A percentile compares a stretch with the other conserved stretches of the same genome.
These are phyloP conservation scores for Alectoria sarmentosa DNA, from an alignment of 495 filamentous ascomycete species.

Conservation along the genomic window DNA sequence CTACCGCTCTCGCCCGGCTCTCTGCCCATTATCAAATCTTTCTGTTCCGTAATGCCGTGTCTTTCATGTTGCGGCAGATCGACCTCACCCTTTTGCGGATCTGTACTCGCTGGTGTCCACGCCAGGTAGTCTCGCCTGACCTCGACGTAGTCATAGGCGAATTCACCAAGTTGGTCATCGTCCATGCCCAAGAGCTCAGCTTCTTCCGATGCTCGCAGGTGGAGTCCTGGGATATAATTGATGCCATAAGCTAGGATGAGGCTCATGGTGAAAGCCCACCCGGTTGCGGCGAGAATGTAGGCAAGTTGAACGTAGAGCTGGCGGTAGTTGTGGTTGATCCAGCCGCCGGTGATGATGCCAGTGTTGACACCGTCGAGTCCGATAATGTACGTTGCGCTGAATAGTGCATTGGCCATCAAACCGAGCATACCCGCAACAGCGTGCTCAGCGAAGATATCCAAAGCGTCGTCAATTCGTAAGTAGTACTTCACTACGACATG, in stretches of 20 bases:
- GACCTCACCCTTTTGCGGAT: constrained; percentile 54
- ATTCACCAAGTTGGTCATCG: constrained; percentile 97
- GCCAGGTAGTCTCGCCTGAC: constrained; percentile 95
- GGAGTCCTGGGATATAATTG: constrained; percentile 81
- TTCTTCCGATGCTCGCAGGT: constrained; percentile 88
- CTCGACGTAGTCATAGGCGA: constrained; percentile 99
- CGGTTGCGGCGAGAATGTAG: constrained; percentile 68
- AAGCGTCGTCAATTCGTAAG: constrained; percentile 87
- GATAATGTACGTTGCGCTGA: constrained; percentile 83
- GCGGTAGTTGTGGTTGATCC: constrained; percentile 79
- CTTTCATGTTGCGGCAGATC: constrained; percentile 60
- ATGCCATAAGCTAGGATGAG: constrained; percentile 75
- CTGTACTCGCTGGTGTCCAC: constrained; percentile 81
- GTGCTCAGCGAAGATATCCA: constrained; percentile 99
- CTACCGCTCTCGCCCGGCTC: constrained; percentile 45
- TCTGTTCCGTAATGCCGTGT: constrained; percentile 77
- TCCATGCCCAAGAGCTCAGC: constrained; percentile 99
- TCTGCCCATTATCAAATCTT: constrained; percentile 56
- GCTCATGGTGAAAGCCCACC: constrained; percentile 79
- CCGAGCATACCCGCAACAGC: constrained; percentile 90
- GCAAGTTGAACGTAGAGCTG: constrained; percentile 91
- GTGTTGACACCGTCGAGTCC: constrained; percentile 91
- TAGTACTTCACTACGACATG: constrained; percentile 76
- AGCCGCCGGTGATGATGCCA: constrained; percentile 64
- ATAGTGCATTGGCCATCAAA: constrained; percentile 86